These are phyloP conservation scores for Manihot esculenta DNA, from an alignment of 441 rosid species.

Conservation along the genomic window DNA sequence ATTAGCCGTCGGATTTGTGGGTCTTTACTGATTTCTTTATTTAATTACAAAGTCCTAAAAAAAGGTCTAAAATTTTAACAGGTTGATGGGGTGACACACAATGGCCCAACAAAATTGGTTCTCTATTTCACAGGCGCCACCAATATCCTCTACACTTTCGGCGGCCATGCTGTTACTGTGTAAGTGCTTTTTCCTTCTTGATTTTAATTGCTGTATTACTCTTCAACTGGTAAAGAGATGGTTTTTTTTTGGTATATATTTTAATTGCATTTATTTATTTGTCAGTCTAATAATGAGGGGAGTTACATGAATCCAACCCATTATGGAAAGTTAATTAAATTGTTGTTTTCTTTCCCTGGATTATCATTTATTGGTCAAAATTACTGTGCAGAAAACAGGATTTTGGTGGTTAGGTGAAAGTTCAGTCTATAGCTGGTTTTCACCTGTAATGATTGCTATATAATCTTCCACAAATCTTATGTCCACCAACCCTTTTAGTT, in stretches of 20 bases:
- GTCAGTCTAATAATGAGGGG: no score
- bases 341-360: background rate
- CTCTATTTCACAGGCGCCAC: slow-evolving; percentile 97
- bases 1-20: background rate
- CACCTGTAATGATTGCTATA: background rate
- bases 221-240: no score
- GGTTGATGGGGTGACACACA: slow-evolving; percentile 64
- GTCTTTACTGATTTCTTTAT: no score
- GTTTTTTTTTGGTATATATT: no score
- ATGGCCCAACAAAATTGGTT: slow-evolving; percentile 73
- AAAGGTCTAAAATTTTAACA: slow-evolving; percentile 26
- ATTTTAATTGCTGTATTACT: no score
- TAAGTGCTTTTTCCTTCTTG: slow-evolving; percentile 32
- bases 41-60: no score
- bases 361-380: background rate
- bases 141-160: slow-evolving; percentile 89
- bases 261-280: no score
- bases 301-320: background rate
- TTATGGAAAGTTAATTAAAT: no score
- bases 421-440: slow-evolving; percentile 2
- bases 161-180: slow-evolving; percentile 99
- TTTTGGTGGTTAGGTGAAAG: background rate
- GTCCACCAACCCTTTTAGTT: background rate
- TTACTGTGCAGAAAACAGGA: background rate
- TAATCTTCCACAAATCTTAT: background rate